Base-by-base conservation (phyloP, 208 protist species). In the Plasmodiophora brassicae region DNA sequence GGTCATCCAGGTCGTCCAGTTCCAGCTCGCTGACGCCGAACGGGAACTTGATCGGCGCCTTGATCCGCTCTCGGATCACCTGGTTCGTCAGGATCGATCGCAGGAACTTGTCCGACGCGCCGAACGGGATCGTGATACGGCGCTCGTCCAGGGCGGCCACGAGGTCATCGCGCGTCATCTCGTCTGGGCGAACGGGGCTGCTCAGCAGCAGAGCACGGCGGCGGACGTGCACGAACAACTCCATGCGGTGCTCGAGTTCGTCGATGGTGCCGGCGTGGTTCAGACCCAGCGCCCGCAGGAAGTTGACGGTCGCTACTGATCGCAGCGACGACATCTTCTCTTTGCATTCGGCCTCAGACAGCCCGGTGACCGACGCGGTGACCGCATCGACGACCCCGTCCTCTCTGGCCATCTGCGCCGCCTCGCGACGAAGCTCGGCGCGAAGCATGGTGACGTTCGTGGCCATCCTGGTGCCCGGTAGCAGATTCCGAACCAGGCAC, bases 31-130 rank as follows among this genome's bases (percentile, higher is more conserved):
- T n/a, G 41, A 78, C 65, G 5, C 65, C 65, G n/a, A 78, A 78
- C n/a, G 65, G 65, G 65, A 78, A 78, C 65, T 78, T 78, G n/a
- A 78, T 78, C 41, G 65, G 65, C 14, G 65, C 65, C n/a, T 38
- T 78, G 5, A 36, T 5, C 65, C 41, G 5, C n/a, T 78, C 65
- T 36, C 65, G 14, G 32, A 78, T 38, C n/a, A 78, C 10, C 5
- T n/a, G 32, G 65, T 78, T 78, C n/a, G 65, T 44, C 5, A 78
- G 65, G n/a, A 78, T 78, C 5, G 32, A 5, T 38, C 65, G 32
- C 65, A 78, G 41, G n/a, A 78, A 78, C 65, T 78, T n/a, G n/a
- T 78, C 65, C 20, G 14, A 44, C 32, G 65, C 65, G 20, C 65
- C 65, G n/a, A 78, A 78, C n/a, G 65, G 65, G n/a, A 78, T 32